These are phyloP conservation scores for Moniliella sp. DNA, from an alignment of 1,284 basidiomycete genomes.

Conservation along the genomic window DNA sequence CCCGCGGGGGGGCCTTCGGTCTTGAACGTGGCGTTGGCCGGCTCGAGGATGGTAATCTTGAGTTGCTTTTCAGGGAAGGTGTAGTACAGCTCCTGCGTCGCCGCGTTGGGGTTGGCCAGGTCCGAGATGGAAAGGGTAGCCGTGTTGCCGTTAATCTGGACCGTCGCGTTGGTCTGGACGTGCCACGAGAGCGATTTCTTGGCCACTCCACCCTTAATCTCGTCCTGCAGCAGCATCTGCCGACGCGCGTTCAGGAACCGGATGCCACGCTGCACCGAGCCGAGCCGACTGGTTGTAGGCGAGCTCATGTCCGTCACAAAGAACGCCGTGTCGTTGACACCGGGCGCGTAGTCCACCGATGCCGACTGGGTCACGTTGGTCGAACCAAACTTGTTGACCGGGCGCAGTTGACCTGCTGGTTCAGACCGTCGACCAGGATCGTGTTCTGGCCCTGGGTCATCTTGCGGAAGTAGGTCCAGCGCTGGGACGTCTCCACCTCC, in stretches of 20 bases:
- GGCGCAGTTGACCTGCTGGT: slow-evolving; percentile 58
- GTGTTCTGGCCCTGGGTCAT: slow-evolving; percentile 92
- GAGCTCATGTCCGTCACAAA: slow-evolving; percentile 58
- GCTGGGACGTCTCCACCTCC: slow-evolving; percentile 11
- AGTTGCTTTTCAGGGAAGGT: slow-evolving; percentile 18
- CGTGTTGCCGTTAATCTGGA: slow-evolving; percentile 36
- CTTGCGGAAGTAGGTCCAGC: slow-evolving; percentile 43
- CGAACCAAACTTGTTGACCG: slow-evolving; percentile 42
- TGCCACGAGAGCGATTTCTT: slow-evolving; percentile 57
- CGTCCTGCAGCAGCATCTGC: slow-evolving; percentile 52
- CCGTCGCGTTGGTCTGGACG: slow-evolving; percentile 73
- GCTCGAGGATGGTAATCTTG: slow-evolving; percentile 41
- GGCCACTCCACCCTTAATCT: slow-evolving; percentile 21
- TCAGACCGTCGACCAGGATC: slow-evolving; percentile 51
- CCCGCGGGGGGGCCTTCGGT: slow-evolving; percentile 36
- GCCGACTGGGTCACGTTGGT: slow-evolving; percentile 55
- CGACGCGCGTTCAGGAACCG: slow-evolving; percentile 63
- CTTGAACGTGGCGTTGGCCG: slow-evolving; percentile 2
- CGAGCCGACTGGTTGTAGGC: slow-evolving; percentile 47
- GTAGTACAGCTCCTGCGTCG: slow-evolving; percentile 31
- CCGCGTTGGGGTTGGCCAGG: slow-evolving; percentile 40
- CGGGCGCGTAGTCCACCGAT: slow-evolving; percentile 43
- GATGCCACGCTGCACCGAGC: slow-evolving; percentile 61
- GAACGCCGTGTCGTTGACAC: slow-evolving; percentile 55
- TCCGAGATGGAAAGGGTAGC: slow-evolving; percentile 48